A percentile compares a stretch with the other conserved stretches of the same genome.
phyloP scores from a whole-genome alignment of 169 alveolate species.

The Plasmodium cynomolgi region DNA sequence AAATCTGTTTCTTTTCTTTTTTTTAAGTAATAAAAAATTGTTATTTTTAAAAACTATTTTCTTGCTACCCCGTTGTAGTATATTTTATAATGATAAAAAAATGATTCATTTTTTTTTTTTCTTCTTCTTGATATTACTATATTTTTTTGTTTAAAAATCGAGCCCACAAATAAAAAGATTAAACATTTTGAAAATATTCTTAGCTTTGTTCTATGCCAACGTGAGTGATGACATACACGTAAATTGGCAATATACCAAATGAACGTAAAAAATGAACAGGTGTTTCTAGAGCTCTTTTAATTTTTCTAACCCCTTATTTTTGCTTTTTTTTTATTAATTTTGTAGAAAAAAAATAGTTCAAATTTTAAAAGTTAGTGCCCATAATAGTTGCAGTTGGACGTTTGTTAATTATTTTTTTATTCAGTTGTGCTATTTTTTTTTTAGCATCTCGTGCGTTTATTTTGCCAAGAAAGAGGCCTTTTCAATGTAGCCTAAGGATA shows the following conservation, averaged over 20 bases:
- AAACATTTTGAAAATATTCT: not conserved
- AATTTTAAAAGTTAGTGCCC: not conserved
- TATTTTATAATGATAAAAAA: not conserved
- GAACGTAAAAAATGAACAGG: not conserved
- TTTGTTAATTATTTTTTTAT: not conserved
- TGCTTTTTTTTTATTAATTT: not conserved
- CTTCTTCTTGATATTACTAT: not conserved
- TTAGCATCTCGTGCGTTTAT: not conserved
- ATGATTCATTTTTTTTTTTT: not conserved
- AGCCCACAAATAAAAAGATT: not conserved
- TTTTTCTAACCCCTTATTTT: not conserved
- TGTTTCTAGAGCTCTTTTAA: not conserved
- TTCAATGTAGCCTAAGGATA: not conserved
- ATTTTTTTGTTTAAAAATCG: not conserved
- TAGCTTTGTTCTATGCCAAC: not conserved
- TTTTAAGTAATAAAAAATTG: not conserved
- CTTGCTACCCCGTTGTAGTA: slow-evolving; percentile 2
- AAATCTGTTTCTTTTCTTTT: not conserved
- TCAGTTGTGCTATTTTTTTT: not conserved
- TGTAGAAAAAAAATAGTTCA: not conserved
- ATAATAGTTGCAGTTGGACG: not conserved
- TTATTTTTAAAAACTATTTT: not conserved
- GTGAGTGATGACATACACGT: not conserved
- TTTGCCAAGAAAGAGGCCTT: not conserved
- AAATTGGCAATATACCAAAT: not conserved